Evolutionary conservation across 805 yeast genomes (phyloP).

Genomic region (Teunomyces kruisii): DNA sequence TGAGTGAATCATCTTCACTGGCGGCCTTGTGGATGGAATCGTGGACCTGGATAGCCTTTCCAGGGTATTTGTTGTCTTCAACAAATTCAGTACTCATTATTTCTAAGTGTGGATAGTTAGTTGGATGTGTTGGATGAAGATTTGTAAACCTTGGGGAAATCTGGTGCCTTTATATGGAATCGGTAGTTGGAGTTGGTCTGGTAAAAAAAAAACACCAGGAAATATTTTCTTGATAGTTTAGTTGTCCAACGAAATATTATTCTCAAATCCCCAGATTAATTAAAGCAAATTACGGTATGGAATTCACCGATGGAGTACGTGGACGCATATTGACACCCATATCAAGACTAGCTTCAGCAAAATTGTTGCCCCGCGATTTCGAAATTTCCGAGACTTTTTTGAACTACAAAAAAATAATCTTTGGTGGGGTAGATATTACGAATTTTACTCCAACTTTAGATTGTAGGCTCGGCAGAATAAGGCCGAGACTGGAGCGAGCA

Average conservation of each 20-base stretch:
- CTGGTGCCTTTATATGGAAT: neutral
- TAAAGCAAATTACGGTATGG: neutral
- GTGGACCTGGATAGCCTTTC: slow-evolving; percentile 5
- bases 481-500: too few relatives aligned
- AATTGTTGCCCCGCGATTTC: neutral
- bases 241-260: neutral
- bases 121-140: neutral
- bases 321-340: neutral
- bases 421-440: neutral
- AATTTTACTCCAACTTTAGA: neutral
- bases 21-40: slow-evolving; percentile 4
- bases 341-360: neutral
- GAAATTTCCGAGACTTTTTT: neutral
- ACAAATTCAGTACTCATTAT: slow-evolving; percentile 15
- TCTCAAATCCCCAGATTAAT: neutral
- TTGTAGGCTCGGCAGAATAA: too few relatives aligned
- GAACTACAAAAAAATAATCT: neutral
- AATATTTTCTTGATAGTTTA: neutral
- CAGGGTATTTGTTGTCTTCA: slow-evolving; percentile 19
- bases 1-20: slow-evolving; percentile 2
- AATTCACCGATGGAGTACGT: neutral
- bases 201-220: neutral
- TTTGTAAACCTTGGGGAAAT: neutral
- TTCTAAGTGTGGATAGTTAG: neutral
- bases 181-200: neutral